phyloP scores from a whole-genome alignment of 225 moss, liverwort and hornwort species.

The Physcomitrium patens region DNA sequence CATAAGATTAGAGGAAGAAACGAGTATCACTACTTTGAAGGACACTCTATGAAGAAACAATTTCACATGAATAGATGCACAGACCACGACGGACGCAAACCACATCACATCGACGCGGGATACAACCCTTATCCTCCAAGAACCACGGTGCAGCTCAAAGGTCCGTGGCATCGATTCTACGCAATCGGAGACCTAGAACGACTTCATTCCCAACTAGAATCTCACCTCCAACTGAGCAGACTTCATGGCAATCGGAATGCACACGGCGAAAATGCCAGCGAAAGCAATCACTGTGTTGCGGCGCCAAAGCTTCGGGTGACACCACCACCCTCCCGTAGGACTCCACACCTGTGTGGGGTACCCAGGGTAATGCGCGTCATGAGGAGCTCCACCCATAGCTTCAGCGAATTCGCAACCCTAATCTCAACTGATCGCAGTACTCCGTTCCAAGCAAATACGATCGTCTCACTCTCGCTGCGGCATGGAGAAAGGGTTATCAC shows the following conservation, averaged over 20 bases:
- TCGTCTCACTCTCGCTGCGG: neutral
- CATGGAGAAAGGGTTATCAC: neutral
- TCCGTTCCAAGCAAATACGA: neutral
- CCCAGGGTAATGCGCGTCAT: constrained; percentile 79
- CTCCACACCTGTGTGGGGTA: constrained; percentile 93
- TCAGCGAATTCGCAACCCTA: neutral
- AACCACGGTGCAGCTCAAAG: neutral
- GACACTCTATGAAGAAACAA: neutral
- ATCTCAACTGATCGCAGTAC: neutral
- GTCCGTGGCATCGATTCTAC: neutral
- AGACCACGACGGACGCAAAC: neutral
- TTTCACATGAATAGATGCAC: neutral
- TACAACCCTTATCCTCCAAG: constrained; percentile 21
- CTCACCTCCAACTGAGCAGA: constrained; percentile 90
- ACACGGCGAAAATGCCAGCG: constrained; percentile 76
- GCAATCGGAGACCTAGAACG: neutral
- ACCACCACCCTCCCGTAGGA: constrained; percentile 96
- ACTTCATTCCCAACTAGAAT: neutral
- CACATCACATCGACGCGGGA: neutral
- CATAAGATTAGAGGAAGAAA: neutral
- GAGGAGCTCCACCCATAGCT: constrained; percentile 71
- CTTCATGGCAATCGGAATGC: constrained; percentile 88
- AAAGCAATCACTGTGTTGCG: constrained; percentile 85
- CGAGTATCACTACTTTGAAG: neutral
- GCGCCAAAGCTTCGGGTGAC: constrained; percentile 89